Evolutionary conservation across 169 alveolate genomes (phyloP).

Genomic region (Plasmodium vinckei): DNA sequence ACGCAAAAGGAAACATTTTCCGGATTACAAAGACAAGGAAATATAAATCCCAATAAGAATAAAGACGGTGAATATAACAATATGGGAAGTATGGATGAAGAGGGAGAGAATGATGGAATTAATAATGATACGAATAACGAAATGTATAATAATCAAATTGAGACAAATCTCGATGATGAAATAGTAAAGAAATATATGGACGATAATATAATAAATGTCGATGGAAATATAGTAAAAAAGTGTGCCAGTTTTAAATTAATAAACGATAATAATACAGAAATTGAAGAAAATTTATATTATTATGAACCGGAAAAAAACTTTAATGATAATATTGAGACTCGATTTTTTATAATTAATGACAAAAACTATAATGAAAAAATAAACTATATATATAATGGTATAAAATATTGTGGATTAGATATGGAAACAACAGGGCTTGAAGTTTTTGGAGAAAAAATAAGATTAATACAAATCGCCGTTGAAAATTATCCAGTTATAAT

Average conservation of each 20-base stretch:
- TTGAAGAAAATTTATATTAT: conserved; percentile 17
- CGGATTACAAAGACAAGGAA: not conserved
- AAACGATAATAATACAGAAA: conserved; percentile 14
- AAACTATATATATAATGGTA: conserved; percentile 74
- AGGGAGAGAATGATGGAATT: not conserved
- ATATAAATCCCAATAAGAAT: not conserved
- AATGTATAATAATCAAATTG: conserved; percentile 1
- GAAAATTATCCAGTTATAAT: conserved; percentile 83
- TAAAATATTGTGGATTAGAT: conserved; percentile 83
- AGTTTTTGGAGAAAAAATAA: conserved; percentile 79
- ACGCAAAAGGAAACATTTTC: not conserved
- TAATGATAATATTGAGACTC: conserved; percentile 67
- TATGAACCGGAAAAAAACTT: conserved; percentile 43
- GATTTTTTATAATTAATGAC: conserved; percentile 77
- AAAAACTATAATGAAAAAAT: conserved; percentile 62
- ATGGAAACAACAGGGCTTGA: conserved; percentile 91
- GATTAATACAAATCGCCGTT: conserved; percentile 83
- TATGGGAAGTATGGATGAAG: not conserved
- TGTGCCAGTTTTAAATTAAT: conserved; percentile 13
- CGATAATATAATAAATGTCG: conserved; percentile 69
- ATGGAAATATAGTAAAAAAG: conserved; percentile 41
- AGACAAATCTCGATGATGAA: conserved; percentile 21
- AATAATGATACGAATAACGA: not conserved
- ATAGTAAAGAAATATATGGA: conserved; percentile 39
- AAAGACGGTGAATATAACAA: not conserved